A percentile compares a stretch with the other conserved stretches of the same genome.
phyloP scores from a whole-genome alignment of 495 filamentous ascomycete species.

The Rusavskia elegans region DNA sequence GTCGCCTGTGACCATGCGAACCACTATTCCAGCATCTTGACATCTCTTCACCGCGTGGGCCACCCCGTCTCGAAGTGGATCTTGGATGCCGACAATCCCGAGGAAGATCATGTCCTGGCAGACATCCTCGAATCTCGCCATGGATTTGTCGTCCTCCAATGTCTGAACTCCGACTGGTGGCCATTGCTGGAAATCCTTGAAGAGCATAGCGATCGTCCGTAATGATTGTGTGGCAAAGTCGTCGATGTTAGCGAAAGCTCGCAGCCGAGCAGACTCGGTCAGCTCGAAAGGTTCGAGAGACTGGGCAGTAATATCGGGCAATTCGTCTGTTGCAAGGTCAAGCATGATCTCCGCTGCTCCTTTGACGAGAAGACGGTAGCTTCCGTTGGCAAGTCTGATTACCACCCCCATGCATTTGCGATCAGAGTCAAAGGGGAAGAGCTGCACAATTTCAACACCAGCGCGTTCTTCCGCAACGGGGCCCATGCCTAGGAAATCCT shows the following conservation, averaged over 20 bases:
- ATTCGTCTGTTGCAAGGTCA: constrained; percentile 25
- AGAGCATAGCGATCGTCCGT: constrained; percentile 46
- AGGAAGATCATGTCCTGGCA: constrained; percentile 46
- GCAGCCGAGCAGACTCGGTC: constrained; percentile 15
- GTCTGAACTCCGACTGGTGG: constrained; percentile 31
- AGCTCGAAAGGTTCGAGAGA: constrained; percentile 23
- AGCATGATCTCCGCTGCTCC: constrained; percentile 54
- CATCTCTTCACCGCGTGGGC: constrained; percentile 57
- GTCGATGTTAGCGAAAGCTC: constrained; percentile 29
- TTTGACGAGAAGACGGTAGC: constrained; percentile 50
- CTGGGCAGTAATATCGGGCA: constrained; percentile 23
- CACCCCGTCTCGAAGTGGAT: constrained; percentile 57
- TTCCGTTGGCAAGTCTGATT: constrained; percentile 35
- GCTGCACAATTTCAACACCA: constrained; percentile 41
- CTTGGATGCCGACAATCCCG: constrained; percentile 49
- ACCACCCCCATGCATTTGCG: constrained; percentile 57
- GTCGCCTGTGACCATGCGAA: constrained; percentile 87
- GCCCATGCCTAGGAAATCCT: constrained; percentile 48
- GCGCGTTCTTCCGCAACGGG: constrained; percentile 37
- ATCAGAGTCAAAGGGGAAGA: constrained; percentile 52
- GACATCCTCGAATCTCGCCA: constrained; percentile 39
- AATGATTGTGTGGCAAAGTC: constrained; percentile 43
- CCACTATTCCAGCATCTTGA: constrained; percentile 61
- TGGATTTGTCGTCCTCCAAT: constrained; percentile 31
- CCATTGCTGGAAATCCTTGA: constrained; percentile 48